Conservation (phyloP, 2,329 filamentous ascomycete genomes). For the Colletotrichum sp. region DNA sequence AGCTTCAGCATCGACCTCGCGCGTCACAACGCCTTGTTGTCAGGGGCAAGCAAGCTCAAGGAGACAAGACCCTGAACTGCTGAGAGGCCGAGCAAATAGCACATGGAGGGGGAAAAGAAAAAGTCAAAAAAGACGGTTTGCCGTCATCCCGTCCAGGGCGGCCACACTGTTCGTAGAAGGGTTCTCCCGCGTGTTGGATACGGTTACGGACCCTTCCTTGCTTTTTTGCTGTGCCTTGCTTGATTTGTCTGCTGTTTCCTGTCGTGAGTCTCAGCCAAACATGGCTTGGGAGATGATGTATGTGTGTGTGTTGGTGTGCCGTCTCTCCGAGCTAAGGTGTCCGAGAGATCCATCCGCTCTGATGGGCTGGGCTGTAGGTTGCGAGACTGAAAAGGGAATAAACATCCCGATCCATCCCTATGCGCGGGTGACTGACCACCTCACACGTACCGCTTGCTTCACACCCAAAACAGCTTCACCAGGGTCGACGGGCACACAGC, state of each 20-base stretch:
- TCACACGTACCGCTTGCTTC: neutral
- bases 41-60: neutral
- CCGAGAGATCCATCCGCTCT: neutral
- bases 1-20: neutral
- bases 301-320: neutral
- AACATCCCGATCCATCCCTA: neutral
- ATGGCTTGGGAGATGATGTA: neutral
- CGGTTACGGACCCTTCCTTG: neutral
- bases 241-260: neutral
- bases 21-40: slow-evolving; percentile 4
- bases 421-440: neutral
- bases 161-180: neutral
- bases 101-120: neutral
- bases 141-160: neutral
- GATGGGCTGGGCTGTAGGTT: neutral
- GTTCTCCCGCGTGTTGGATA: neutral
- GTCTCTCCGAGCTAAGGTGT: slow-evolving; percentile 12
- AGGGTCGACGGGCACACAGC: neutral
- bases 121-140: neutral
- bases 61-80: slow-evolving; percentile 9
- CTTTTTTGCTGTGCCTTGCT: neutral
- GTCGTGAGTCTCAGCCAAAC: neutral
- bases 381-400: neutral
- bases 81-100: neutral
- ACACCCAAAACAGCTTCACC: neutral